Base-by-base conservation (phyloP, 140 eudicot genomes). In the Stevia rebaudiana region DNA sequence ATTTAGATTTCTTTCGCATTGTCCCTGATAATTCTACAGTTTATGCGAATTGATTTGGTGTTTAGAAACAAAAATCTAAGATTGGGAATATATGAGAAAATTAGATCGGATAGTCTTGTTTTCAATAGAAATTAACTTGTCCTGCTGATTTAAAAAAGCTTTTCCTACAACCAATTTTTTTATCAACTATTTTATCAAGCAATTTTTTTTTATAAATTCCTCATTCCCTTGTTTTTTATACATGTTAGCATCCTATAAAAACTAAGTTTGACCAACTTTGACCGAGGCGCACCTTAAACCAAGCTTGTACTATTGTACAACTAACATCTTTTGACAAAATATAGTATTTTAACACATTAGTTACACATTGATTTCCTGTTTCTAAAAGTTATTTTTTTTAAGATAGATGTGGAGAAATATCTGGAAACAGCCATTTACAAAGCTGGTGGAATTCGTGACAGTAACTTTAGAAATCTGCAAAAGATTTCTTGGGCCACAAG, bases 401-500 rank as follows among this genome's bases (percentile, higher is more conserved):
- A 49, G 76, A 78, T 60, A 89, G 97, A 94, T 42, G 82, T 87
- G 48, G 98, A 90, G 80, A 84, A 81, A 56, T 94, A 81, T 62
- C 71, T 90, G 68, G 95, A 90, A 68, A 72, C 63, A 36, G 95
- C 97, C 56, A 79, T 90, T 23, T 80, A 72, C 61, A 80, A 82
- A 65, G 98, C 91, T 50, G 95, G 98, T 23, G 95, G 95, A 22
- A 90, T 90, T 55, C 79, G 84, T 41, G 98, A 90, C 47, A 84
- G 94, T 72, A 90, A 90, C 58, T 87, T 69, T 43, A 95, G 98
- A 76, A 72, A 84, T 74, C 77, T 90, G 82, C 65, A 84, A 52
- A 90, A 87, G 72, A 78, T 90, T 73, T 78, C 79, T 11, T 90
- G 95, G 98, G 94, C 86, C 16, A 87, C 90, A 80, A 90, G 98